Evolutionary conservation across 2,329 filamentous ascomycete genomes (phyloP), one percentile per base, ranked within the genome.

Genomic region (Leptoxyphium fumago): DNA sequence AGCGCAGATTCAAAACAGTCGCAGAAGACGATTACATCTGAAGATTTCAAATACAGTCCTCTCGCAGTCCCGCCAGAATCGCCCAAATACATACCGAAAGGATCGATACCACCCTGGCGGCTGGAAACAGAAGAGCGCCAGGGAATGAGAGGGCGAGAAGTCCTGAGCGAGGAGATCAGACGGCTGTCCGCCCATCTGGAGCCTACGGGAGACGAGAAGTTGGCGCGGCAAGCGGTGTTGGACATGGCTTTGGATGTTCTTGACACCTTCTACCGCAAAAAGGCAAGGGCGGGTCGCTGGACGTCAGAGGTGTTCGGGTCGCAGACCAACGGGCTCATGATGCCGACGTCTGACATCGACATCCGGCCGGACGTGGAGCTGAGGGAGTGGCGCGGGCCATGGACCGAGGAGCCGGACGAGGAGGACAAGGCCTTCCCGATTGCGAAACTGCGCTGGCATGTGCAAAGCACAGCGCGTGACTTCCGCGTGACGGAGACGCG

Each of bases 291-390:
- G 14, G 42, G 36, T 11, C 43, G 30, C 15, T 34, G 28, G 15
- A 41, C 32, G 15, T 13, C 32, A 10, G 63, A 71, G 45, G 47
- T 72, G 2, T 71, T 74, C 46, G 76, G 76, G 14, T 78, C 75
- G 8, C 63, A 71, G 45, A 56, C 59, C 10, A 76, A 69, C 11
- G 72, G 73, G 8, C 58, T 78, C 30, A 68, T 70, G 1, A 54
- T 70, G 43, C 65, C 70, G 26, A 62, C 64, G 36, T 80, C 77
- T 6, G 71, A 74, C 55, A 61, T 80, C 10, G 72, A 79, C 52
- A 47, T 71, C 63, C 58, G 66, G 58, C 42, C 64, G 62, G 32
- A 36, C 15, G 32, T 15, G 15, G 11, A 13, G 32, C 11, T 13
- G 15, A 15, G 15, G 32, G 13, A 15, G 11, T 13, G 15, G 15